Conservation (phyloP, 768 basidiomycete species). For the Candolleomyces eurysporus region DNA sequence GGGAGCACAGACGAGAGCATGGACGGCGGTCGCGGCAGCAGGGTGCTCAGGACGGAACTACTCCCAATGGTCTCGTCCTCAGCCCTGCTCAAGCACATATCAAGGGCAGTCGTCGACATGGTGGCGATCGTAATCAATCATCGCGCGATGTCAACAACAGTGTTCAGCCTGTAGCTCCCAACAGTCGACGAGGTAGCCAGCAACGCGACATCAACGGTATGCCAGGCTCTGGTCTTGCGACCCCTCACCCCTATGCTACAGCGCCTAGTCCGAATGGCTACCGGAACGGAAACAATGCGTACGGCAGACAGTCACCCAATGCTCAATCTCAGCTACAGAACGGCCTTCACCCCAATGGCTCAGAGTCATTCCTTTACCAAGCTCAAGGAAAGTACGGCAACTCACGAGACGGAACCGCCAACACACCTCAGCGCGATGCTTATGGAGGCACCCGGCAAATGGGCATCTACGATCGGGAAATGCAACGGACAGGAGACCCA, state of each 20-base stretch:
- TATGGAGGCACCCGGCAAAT: slow-evolving; percentile 43
- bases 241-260: slow-evolving; percentile 72
- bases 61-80: slow-evolving; percentile 60
- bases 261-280: slow-evolving; percentile 58
- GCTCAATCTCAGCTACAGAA: slow-evolving; percentile 32
- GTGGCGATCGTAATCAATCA: slow-evolving; percentile 45
- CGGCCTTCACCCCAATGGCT: slow-evolving; percentile 48
- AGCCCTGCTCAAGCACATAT: slow-evolving; percentile 66
- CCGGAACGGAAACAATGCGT: slow-evolving; percentile 41
- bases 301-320: slow-evolving; percentile 58
- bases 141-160: slow-evolving; percentile 54
- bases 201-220: slow-evolving; percentile 42
- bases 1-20: slow-evolving; percentile 56
- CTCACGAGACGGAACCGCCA: slow-evolving; percentile 50
- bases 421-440: slow-evolving; percentile 28
- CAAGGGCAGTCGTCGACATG: slow-evolving; percentile 52
- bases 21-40: slow-evolving; percentile 58
- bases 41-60: slow-evolving; percentile 45
- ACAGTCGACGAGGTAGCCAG: slow-evolving; percentile 68
- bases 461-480: slow-evolving; percentile 62
- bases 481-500: slow-evolving; percentile 61
- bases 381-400: slow-evolving; percentile 45
- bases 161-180: slow-evolving; percentile 65
- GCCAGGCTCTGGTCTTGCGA: slow-evolving; percentile 40
- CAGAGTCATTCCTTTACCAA: slow-evolving; percentile 71